Percentiles rank a stretch among this genome's conserved stretches.
Conservation (phyloP, 257 asterid genomes). For the Solanum sejunctum region DNA sequence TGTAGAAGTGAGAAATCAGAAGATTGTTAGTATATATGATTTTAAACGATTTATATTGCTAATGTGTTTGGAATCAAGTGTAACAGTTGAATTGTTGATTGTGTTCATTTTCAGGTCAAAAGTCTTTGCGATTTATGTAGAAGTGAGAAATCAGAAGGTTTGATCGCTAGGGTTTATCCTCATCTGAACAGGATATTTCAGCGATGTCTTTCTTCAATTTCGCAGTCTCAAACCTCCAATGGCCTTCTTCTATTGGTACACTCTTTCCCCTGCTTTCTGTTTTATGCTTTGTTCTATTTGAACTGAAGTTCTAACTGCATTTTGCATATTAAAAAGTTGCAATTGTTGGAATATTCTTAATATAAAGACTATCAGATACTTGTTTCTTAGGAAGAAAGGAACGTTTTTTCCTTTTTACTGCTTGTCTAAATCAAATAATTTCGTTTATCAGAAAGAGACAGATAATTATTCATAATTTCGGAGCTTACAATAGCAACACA, state of each 20-base stretch:
- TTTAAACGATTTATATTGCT: not conserved
- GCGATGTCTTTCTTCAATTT: conserved; percentile 58
- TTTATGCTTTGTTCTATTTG: not conserved
- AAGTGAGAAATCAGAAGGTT: conserved; percentile 65
- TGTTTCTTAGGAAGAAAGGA: not conserved
- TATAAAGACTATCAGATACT: not conserved
- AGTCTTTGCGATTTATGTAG: conserved; percentile 58
- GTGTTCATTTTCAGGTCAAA: conserved; percentile 38
- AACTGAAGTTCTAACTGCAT: not conserved
- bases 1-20: conserved; percentile 65
- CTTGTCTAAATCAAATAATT: not conserved
- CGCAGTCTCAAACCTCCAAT: conserved; percentile 58
- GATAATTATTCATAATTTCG: not conserved
- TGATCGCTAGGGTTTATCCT: conserved; percentile 74
- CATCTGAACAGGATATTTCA: conserved; percentile 74
- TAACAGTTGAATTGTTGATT: not conserved
- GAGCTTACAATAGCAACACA: not conserved
- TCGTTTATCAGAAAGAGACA: not conserved
- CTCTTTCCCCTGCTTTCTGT: not conserved
- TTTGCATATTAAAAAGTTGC: not conserved
- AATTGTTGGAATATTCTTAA: not conserved
- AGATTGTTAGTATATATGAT: conserved; percentile 10
- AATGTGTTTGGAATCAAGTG: not conserved
- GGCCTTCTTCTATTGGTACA: conserved; percentile 76
- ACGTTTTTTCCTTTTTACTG: not conserved